Conservation (phyloP, 2,329 filamentous ascomycete species). For the Alternaria solani region DNA sequence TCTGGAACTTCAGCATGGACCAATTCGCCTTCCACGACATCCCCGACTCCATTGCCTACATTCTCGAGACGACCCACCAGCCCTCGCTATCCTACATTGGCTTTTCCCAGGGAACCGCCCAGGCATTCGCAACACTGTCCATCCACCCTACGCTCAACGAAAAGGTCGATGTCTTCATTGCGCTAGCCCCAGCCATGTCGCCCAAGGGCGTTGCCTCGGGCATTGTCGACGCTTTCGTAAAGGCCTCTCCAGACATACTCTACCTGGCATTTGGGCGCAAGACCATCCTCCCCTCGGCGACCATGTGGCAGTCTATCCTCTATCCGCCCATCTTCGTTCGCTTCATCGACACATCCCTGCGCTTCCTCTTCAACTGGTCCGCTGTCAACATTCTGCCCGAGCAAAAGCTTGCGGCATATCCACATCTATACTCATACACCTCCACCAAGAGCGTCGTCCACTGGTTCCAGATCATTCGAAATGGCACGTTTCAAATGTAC, state of each 20-base stretch:
- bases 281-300: constrained; percentile 89
- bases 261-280: constrained; percentile 92
- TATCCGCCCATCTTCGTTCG: constrained; percentile 94
- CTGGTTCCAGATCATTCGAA: constrained; percentile 99
- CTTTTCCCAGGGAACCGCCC: constrained; percentile 95
- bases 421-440: constrained; percentile 95
- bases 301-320: constrained; percentile 96
- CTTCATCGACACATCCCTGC: constrained; percentile 81
- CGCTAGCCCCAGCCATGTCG: constrained; percentile 94
- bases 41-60: constrained; percentile 91
- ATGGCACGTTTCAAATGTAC: constrained; percentile 96
- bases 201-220: constrained; percentile 89
- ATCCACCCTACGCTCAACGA: constrained; percentile 92
- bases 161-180: constrained; percentile 95
- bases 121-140: constrained; percentile 91
- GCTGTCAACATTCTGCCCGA: constrained; percentile 81
- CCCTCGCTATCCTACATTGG: constrained; percentile 92
- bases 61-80: constrained; percentile 83
- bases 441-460: constrained; percentile 97
- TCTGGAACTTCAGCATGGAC: constrained; percentile 99
- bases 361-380: constrained; percentile 89
- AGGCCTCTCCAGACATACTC: constrained; percentile 89
- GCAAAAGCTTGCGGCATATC: constrained; percentile 94
- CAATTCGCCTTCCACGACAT: constrained; percentile 99
- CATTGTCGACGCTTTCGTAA: constrained; percentile 90